Base-by-base conservation (phyloP, 2,329 filamentous ascomycete genomes). In the Diplodia corticola region DNA sequence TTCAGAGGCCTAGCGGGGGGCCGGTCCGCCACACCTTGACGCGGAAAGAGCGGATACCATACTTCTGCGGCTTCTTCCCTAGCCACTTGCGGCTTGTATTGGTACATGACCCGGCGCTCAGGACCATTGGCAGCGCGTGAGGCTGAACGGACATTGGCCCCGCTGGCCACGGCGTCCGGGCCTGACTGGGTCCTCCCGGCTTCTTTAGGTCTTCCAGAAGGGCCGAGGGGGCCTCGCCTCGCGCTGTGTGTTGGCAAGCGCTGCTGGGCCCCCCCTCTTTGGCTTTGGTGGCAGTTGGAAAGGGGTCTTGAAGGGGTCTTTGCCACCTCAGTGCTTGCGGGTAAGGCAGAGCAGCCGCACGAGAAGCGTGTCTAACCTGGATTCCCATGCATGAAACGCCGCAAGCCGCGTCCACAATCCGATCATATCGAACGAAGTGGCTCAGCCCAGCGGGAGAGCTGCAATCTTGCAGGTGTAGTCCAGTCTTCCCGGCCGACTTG, bases 201-300 rank as follows among this genome's bases (percentile, higher is more conserved):
- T 64, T 64, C 63, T 55, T 26, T 51, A 64, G 20, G 40, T 40
- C 50, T 64, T 64, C 63, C 37, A 64, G 63, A 64, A 64, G 51
- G 49, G 46, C 63, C 63, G 63, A 64, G 44, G 50, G 63, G 63
- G 63, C 63, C 63, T 64, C 63, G 63, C 63, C 51, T 64, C 63
- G 63, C 30, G 37, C 63, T 64, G 63, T 64, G 63, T 64, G 63
- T 40, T 64, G 63, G 63, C 63, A 64, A 64, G 51, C 49, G 49
- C 40, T 37, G 61, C 49, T 54, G 51, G 61, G 33, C n/a, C 49
- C 51, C 28, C 30, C 63, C 63, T 53, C 63, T 55, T 48, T 30
- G 37, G 37, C 63, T 48, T 24, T 64, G 61, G 61, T 37, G 37
- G 50, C 26, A 33, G 49, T 37, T 33, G 50, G 63, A 64, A 64